Base-by-base conservation (phyloP, 2,329 filamentous ascomycete species). In the Beauveria rudraprayagi region DNA sequence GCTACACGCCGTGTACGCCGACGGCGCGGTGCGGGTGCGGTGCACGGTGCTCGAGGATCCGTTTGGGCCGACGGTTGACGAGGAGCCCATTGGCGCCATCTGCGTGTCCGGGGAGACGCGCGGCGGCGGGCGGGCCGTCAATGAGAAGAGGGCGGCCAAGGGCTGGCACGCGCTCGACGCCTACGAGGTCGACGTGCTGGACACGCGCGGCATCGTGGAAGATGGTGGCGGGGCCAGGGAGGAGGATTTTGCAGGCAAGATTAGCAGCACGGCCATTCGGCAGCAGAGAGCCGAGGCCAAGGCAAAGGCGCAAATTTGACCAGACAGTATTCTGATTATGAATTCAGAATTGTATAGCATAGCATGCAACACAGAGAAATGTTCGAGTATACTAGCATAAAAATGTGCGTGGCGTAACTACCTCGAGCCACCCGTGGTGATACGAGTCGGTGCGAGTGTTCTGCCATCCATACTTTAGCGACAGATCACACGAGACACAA, bases 31-130 rank as follows among this genome's bases (percentile, higher is more conserved):
- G 61, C 76, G 80, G 3, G 82, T 97, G 55, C 88, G 89, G 67
- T 92, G 91, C 70, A 90, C 93, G 51, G 84, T 92, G 70, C 92
- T 99, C 60, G 87, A 88, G 67, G 92, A 99, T 71, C 83, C 89
- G 0, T 97, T 89, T 73, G 94, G 94, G 0, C 94, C 94, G 3
- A 97, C 94, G 0, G 90, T 96, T 63, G 91, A 90, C 0, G 87
- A 93, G 61, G 83, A 90, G 71, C 78, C 81, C 34, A 88, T 97
- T 64, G 86, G 89, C 50, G 90, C 88, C 1, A 80, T 99, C 60
- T 88, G 96, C 3, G 86, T 97, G 6, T 97, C 92, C 6, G 87
- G 84, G 14, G 94, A 99, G 77, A 97, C 94, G 17, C 83, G 90
- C 57, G 81, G 86, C 1, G 94, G 94, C 40, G 94, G 92, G 5